These are phyloP conservation scores for Poa pratensis DNA, from an alignment of 176 grass and related monocot species.

Conservation along the genomic window DNA sequence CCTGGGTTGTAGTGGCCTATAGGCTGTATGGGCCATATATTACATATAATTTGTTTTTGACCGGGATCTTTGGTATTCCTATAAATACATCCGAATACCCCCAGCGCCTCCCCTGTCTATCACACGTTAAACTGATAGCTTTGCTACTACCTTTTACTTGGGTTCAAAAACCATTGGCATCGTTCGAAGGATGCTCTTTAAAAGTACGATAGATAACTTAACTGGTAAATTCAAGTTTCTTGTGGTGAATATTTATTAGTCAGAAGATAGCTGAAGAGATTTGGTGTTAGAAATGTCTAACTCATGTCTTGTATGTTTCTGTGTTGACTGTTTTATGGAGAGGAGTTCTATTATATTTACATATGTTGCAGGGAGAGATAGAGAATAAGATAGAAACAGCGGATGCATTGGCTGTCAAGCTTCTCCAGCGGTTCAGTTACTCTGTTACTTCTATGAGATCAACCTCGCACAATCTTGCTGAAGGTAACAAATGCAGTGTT, in stretches of 20 bases:
- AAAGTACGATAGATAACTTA: not conserved
- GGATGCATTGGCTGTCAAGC: conserved; percentile 82
- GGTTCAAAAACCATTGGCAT: not conserved
- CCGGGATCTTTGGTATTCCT: too few relatives aligned
- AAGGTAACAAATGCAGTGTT: conserved; percentile 52
- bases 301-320: not conserved
- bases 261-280: conserved; percentile 19
- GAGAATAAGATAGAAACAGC: conserved; percentile 95
- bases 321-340: not conserved
- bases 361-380: conserved; percentile 64
- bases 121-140: conserved; percentile 10
- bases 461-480: conserved; percentile 62
- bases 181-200: not conserved
- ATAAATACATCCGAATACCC: too few relatives aligned
- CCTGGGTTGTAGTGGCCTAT: too few relatives aligned
- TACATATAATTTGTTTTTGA: too few relatives aligned
- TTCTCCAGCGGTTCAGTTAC: conserved; percentile 86
- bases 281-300: not conserved
- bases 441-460: conserved; percentile 83
- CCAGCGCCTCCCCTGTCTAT: too few relatives aligned
- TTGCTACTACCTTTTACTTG: not conserved
- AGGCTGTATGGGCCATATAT: too few relatives aligned
- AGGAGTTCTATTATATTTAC: not conserved
- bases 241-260: not conserved
- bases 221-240: not conserved